Evolutionary conservation across 495 filamentous ascomycete species (phyloP), one percentile per base, ranked within the genome.

Genomic region (Margaritispora aquatica): DNA sequence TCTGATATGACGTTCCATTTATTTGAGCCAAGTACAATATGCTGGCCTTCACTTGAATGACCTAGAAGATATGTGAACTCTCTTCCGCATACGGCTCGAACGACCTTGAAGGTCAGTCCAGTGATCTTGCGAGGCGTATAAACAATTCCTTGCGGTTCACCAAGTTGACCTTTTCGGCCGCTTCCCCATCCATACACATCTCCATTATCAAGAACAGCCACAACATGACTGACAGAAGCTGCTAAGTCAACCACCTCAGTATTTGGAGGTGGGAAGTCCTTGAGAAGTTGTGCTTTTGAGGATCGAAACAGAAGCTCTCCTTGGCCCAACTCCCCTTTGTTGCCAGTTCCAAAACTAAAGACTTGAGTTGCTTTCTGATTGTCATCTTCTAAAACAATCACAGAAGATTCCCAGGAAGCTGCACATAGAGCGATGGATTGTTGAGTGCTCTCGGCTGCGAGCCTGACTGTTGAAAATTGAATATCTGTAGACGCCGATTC

Each of bases 131-230:
- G 73, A 11, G 93, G 92, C 22, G 60, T 60, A 70, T 73, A 79
- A 7, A 85, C 71, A 26, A 84, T 73, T 0, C 61, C 75, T 11
- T 63, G 70, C 0, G 72, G 68, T 11, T 76, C 63, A 3, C 89
- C 91, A 0, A 97, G 70, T 68, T 97, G 92, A 0, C 91, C 91
- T 72, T 96, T 92, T 26, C 91, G 78, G 5, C 84, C 84, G 60
- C 76, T 85, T 1, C 94, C 94, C 94, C 94, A 97, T 1, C 92
- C 94, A 69, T 86, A 96, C 1, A 87, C 85, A 1, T 86, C 76
- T 1, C 91, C 92, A 68, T 86, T 86, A 26, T 78, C 79, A 0
- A 96, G 71, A 3, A 96, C 80, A 2, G 77, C 84, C 19, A 92
- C 83, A 0, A 83, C 80, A 68, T 98, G 94, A 17, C 80, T 78